A percentile compares a stretch with the other conserved stretches of the same genome.
phyloP scores from a whole-genome alignment of 148 eudicot species.

The Rhododendron henanense region DNA sequence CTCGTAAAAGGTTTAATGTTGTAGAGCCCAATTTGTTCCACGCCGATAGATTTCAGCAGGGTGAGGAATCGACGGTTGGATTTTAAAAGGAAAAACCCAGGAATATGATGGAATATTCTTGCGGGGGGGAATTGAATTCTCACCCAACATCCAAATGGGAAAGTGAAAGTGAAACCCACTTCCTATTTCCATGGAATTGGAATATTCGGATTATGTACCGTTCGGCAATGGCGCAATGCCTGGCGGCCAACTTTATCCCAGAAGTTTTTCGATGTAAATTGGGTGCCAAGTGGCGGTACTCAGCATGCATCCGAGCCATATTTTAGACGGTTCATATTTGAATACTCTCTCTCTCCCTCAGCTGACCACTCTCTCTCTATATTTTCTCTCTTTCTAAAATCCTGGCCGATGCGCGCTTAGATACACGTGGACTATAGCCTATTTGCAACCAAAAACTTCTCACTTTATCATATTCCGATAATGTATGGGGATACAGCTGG shows the following conservation, averaged over 20 bases:
- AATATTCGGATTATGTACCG: slow-evolving; percentile 9
- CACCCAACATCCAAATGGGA: neutral
- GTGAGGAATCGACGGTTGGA: neutral
- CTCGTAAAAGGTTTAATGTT: neutral
- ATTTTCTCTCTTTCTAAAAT: too few relatives aligned
- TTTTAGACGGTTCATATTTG: too few relatives aligned
- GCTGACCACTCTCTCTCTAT: too few relatives aligned
- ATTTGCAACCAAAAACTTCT: too few relatives aligned
- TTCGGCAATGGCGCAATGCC: neutral
- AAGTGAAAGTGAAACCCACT: neutral
- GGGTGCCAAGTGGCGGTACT: too few relatives aligned
- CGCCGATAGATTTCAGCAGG: neutral
- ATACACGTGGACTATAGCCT: too few relatives aligned
- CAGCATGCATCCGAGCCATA: too few relatives aligned
- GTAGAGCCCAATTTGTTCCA: neutral
- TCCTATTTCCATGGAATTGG: neutral
- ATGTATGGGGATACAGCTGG: neutral
- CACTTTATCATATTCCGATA: neutral
- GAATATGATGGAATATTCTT: slow-evolving; percentile 2
- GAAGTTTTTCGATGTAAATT: too few relatives aligned
- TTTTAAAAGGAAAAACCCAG: neutral
- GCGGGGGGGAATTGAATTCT: neutral
- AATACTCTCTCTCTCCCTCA: too few relatives aligned
- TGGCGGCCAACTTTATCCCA: neutral
- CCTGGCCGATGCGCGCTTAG: too few relatives aligned